Conservation (phyloP, 805 yeast species). For the Tetrapisispora iriomotensis region DNA sequence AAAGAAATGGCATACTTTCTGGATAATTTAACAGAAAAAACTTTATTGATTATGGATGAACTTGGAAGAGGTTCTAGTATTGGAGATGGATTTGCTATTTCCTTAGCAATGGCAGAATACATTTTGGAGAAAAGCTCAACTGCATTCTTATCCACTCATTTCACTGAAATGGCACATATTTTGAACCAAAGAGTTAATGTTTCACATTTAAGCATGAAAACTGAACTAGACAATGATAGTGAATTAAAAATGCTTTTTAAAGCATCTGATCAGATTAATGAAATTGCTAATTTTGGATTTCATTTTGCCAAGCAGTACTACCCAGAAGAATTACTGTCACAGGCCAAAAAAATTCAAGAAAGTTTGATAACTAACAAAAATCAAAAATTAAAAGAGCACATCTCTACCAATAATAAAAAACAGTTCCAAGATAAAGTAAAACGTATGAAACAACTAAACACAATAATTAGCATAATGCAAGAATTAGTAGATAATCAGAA, state of each 20-base stretch:
- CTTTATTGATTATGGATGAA: slow-evolving; percentile 43
- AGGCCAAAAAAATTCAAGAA: not conserved
- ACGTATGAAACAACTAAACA: not conserved
- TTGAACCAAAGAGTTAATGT: slow-evolving; percentile 30
- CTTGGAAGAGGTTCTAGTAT: slow-evolving; percentile 44
- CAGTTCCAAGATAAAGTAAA: not conserved
- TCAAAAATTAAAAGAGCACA: not conserved
- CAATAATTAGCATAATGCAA: not conserved
- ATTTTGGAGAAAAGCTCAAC: slow-evolving; percentile 23
- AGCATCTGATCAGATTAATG: slow-evolving; percentile 14
- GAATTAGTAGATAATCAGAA: not conserved
- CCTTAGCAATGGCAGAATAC: slow-evolving; percentile 36
- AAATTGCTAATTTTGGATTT: slow-evolving; percentile 28
- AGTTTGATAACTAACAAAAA: not conserved
- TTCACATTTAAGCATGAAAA: slow-evolving; percentile 31
- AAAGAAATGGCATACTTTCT: slow-evolving; percentile 37
- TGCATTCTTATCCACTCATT: slow-evolving; percentile 38
- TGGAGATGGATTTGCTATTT: slow-evolving; percentile 45
- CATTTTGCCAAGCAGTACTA: slow-evolving; percentile 12
- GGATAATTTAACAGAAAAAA: slow-evolving; percentile 25
- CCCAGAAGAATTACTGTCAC: not conserved
- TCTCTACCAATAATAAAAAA: not conserved
- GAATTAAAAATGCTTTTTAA: slow-evolving; percentile 27
- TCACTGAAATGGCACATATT: slow-evolving; percentile 32
- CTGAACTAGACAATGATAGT: slow-evolving; percentile 12